Evolutionary conservation across 108 stramenopile species (phyloP).

Genomic region (Pseudonitzschia multistriata): DNA sequence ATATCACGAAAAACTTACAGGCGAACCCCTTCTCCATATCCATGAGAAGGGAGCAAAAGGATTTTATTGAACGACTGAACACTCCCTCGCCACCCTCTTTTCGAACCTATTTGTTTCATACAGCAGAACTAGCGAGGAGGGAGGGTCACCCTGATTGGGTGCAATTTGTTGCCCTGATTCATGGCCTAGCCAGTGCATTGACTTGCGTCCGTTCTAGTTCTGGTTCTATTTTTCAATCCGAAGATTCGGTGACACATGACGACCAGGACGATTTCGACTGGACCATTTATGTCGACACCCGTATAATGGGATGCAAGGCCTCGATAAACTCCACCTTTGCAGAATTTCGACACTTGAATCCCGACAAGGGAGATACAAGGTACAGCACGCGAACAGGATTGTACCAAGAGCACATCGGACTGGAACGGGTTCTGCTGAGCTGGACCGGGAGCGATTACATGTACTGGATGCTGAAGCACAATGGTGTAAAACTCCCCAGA

Average conservation of each 20-base stretch:
- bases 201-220: conserved; percentile 35
- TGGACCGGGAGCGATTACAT: conserved; percentile 67
- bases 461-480: conserved; percentile 55
- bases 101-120: conserved; percentile 46
- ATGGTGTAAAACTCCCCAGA: conserved; percentile 41
- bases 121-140: conserved; percentile 46
- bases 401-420: conserved; percentile 43
- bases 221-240: background rate
- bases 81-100: conserved; percentile 31
- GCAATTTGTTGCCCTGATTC: conserved; percentile 52
- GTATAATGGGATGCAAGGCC: conserved; percentile 47
- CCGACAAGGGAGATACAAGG: conserved; percentile 37
- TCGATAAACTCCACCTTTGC: conserved; percentile 33
- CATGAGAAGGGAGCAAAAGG: background rate
- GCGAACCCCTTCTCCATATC: conserved; percentile 32
- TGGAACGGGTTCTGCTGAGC: conserved; percentile 43
- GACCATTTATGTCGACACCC: conserved; percentile 49
- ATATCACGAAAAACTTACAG: conserved; percentile 34
- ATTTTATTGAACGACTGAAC: background rate
- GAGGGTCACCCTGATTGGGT: conserved; percentile 70
- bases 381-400: conserved; percentile 43
- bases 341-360: conserved; percentile 46
- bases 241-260: conserved; percentile 12
- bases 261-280: conserved; percentile 49
- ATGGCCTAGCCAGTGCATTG: conserved; percentile 29